Evolutionary conservation across 768 basidiomycete species (phyloP).

Genomic region (Paxillus involutus): DNA sequence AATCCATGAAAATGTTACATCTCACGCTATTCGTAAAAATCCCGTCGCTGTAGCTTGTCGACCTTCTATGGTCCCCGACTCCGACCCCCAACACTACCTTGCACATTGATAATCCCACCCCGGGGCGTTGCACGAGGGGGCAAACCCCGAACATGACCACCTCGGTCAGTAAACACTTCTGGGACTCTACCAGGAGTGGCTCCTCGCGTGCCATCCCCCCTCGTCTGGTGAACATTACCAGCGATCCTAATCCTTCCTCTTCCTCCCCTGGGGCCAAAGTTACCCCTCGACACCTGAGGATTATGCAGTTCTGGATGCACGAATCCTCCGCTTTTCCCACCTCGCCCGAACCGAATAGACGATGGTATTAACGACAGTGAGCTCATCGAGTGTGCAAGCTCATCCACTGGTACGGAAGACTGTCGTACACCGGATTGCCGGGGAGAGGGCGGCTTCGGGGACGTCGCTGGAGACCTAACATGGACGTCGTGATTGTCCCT

Average conservation of each 20-base stretch:
- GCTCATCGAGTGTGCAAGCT: conserved; percentile 46
- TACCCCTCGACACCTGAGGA: conserved; percentile 28
- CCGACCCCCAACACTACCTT: conserved; percentile 8
- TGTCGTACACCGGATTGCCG: conserved; percentile 18
- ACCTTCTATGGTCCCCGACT: conserved; percentile 11
- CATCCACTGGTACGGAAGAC: conserved; percentile 38
- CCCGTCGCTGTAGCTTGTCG: neutral
- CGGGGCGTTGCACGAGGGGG: conserved; percentile 14
- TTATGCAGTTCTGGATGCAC: conserved; percentile 34
- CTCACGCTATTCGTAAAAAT: neutral
- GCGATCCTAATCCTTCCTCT: conserved; percentile 32
- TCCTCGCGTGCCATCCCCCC: conserved; percentile 9
- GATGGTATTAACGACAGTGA: conserved; percentile 63
- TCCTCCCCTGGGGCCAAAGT: conserved; percentile 28
- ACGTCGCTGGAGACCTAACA: conserved; percentile 18
- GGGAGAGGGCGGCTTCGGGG: conserved; percentile 18
- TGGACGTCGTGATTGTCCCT: conserved; percentile 13
- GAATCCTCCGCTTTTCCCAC: conserved; percentile 58
- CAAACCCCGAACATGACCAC: conserved; percentile 10
- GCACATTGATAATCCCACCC: conserved; percentile 4
- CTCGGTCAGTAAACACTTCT: neutral
- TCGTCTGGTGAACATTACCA: conserved; percentile 13
- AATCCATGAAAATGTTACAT: neutral
- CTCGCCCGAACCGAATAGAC: conserved; percentile 72
- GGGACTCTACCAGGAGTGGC: neutral